Conservation (phyloP, 768 basidiomycete genomes). For the Panellus pusillus region DNA sequence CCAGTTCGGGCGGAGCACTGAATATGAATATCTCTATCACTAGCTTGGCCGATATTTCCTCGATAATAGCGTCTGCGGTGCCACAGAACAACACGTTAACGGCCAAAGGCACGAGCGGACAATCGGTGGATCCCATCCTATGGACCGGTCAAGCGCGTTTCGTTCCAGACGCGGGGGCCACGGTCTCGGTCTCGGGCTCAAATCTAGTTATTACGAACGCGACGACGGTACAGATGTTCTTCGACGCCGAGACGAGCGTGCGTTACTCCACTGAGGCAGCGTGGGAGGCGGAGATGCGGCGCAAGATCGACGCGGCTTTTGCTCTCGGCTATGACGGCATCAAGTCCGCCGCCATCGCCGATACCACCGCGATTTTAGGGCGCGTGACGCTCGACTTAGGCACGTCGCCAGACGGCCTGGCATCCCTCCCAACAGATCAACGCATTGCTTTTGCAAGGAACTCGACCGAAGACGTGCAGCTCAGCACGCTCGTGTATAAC, state of each 20-base stretch:
- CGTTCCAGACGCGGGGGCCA: conserved; percentile 1
- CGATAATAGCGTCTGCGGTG: conserved; percentile 1
- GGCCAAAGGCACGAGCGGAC: conserved; percentile 1
- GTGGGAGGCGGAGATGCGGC: conserved; percentile 6
- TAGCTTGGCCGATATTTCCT: conserved; percentile 1
- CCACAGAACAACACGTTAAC: conserved; percentile 6
- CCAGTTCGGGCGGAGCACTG: conserved; percentile 1
- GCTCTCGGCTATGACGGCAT: background rate
- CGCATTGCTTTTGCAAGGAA: conserved; percentile 1
- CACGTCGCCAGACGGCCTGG: background rate
- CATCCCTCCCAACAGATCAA: conserved; percentile 1
- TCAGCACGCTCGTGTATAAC: conserved; percentile 7
- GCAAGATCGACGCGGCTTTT: conserved; percentile 3
- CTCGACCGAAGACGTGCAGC: conserved; percentile 2
- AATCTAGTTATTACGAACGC: conserved; percentile 5
- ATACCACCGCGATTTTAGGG: background rate
- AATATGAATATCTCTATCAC: conserved; percentile 10
- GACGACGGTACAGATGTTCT: conserved; percentile 9
- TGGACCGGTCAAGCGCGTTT: conserved; percentile 9
- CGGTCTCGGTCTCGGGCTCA: background rate
- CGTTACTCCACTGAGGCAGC: conserved; percentile 3
- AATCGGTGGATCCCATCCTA: conserved; percentile 5
- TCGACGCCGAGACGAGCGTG: conserved; percentile 7
- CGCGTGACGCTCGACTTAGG: conserved; percentile 6
- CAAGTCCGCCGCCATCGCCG: conserved; percentile 4